Conservation (phyloP, 164 flowering plant species). For the Litsea cubeba region DNA sequence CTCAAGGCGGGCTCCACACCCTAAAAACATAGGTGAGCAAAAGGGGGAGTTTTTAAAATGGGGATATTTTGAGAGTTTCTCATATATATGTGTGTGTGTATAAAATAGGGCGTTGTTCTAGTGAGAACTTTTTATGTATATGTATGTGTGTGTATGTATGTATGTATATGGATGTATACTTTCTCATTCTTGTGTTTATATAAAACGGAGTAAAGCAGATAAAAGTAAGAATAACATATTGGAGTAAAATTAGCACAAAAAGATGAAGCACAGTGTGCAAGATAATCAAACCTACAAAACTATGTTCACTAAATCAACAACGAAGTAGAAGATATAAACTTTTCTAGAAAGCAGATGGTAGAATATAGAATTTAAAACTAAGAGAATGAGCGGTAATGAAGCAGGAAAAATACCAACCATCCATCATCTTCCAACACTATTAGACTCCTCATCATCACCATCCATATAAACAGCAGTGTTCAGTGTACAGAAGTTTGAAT, state of each 20-base stretch:
- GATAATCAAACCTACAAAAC: background rate
- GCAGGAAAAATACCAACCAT: background rate
- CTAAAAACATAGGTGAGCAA: no score
- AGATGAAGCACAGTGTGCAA: background rate
- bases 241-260: background rate
- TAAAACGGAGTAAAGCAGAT: background rate
- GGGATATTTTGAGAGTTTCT: no score
- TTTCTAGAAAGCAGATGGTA: background rate
- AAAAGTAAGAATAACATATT: no score
- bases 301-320: background rate
- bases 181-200: background rate
- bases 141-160: no score
- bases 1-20: no score
- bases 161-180: background rate
- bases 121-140: no score
- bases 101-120: no score
- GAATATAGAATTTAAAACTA: background rate
- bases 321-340: background rate
- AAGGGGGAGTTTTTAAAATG: no score
- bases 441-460: background rate
- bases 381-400: background rate
- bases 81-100: no score
- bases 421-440: background rate
- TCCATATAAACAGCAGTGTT: background rate
- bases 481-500: background rate